Evolutionary conservation across 2,329 filamentous ascomycete genomes (phyloP), one percentile per base, ranked within the genome.

Genomic region (Rutstroemia sp.): DNA sequence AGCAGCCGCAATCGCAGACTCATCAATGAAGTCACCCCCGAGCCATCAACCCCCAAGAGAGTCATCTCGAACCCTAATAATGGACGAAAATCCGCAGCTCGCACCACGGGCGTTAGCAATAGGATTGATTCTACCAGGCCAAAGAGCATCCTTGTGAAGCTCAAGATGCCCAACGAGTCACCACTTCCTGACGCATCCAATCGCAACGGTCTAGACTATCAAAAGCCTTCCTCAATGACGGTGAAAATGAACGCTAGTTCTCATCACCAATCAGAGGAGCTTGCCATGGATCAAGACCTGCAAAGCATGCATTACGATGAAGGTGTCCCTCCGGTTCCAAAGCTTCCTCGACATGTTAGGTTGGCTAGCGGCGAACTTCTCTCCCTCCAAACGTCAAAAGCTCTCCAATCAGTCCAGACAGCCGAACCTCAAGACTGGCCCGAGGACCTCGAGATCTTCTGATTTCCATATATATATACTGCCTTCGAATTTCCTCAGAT

Each of bases 261-360:
- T 23, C 44, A 19, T 27, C 23, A n/a, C 16, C 19, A 23, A 47
- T 30, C 21, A 12, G 25, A 16, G n/a, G 27, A 45, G 23, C 14
- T 10, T 16, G 12, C 14, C 10, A 25, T 16, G 5, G 30, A 51
- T 19, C 37, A 44, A 23, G 47, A 7, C 39, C n/a, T n/a, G n/a
- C n/a, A n/a, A n/a, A n/a, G n/a, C n/a, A n/a, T n/a, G n/a, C 38
- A 37, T 18, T 14, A 44, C n/a, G 57, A 57, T 38, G 42, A 56
- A 23, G 56, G 60, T 23, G 57, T 64, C 10, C 62, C 64, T 25
- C 63, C 64, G 14, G 56, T 65, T 45, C 67, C 66, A 4, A 60
- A 58, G 23, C 57, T 68, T 49, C 67, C 67, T 7, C 63, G 61
- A 25, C 49, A 52, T 21, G 54, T 68, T n/a, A 48, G 49, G 64